phyloP scores from a whole-genome alignment of 257 asterid genomes.

The Nicotiana tomentosiformis region DNA sequence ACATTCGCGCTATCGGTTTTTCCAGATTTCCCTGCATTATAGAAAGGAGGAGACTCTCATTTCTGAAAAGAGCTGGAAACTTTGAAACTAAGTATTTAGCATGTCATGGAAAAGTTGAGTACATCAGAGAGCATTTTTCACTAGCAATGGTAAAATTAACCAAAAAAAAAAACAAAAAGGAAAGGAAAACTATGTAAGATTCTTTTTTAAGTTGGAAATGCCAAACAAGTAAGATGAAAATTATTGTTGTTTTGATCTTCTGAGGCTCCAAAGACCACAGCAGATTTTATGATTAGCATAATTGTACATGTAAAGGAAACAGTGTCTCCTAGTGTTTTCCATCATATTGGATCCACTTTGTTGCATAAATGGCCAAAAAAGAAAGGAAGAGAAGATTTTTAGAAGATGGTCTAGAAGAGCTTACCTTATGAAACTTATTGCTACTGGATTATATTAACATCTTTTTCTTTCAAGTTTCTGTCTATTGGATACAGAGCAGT shows the following conservation, averaged over 20 bases:
- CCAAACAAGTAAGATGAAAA: neutral
- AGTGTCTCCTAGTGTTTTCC: neutral
- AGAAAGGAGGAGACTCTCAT: neutral
- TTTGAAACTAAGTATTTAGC: neutral
- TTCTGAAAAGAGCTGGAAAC: neutral
- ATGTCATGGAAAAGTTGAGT: neutral
- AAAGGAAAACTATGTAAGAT: too few species aligned
- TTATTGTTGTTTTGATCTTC: neutral
- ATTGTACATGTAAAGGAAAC: neutral
- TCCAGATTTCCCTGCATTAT: slow-evolving; percentile 48
- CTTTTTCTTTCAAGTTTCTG: too few species aligned
- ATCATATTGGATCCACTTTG: neutral
- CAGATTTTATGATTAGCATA: neutral
- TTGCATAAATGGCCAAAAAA: neutral
- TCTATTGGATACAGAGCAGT: too few species aligned
- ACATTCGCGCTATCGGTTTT: slow-evolving; percentile 24
- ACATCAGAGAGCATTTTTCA: neutral
- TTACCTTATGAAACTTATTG: too few species aligned
- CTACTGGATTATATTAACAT: too few species aligned
- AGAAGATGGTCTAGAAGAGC: neutral
- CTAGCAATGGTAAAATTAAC: neutral
- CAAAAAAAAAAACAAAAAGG: too few species aligned
- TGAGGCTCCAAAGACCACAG: neutral
- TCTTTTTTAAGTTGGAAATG: neutral
- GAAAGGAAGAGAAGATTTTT: neutral